Evolutionary conservation across 257 asterid species (phyloP).

Genomic region (Solanum lycopersicoides): DNA sequence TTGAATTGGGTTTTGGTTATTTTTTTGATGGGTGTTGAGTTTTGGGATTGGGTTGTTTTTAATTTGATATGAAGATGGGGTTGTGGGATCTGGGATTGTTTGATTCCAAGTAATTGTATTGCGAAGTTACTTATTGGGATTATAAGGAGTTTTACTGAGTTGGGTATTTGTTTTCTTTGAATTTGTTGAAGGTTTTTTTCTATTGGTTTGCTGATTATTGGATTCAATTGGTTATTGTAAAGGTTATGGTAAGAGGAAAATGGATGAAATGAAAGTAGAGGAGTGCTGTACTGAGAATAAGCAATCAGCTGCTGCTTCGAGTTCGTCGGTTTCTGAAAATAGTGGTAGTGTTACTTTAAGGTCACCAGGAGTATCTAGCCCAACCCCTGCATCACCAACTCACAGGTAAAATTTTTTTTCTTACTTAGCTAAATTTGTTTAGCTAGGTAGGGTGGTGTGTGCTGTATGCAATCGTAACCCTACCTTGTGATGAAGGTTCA

Average conservation of each 20-base stretch:
- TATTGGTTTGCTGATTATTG: too few relatives aligned
- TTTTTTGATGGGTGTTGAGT: neutral
- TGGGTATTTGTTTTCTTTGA: neutral
- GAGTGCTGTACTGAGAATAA: slow-evolving; percentile 49
- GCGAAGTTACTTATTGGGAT: neutral
- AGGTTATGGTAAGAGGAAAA: slow-evolving; percentile 32
- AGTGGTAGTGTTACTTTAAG: slow-evolving; percentile 48
- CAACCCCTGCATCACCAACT: slow-evolving; percentile 58
- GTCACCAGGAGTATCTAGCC: slow-evolving; percentile 70
- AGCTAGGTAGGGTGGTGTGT: neutral
- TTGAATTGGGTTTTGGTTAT: neutral
- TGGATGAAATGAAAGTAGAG: slow-evolving; percentile 59
- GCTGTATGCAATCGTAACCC: neutral
- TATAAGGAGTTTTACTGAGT: slow-evolving; percentile 2
- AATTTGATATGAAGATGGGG: slow-evolving; percentile 14
- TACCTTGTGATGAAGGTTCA: neutral
- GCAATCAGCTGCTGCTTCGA: slow-evolving; percentile 61
- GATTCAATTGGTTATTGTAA: slow-evolving; percentile 12
- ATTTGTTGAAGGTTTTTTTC: neutral
- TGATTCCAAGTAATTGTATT: slow-evolving; percentile 10
- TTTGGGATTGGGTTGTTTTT: slow-evolving; percentile 6
- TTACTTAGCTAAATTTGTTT: neutral
- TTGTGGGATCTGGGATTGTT: slow-evolving; percentile 42
- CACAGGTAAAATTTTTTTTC: slow-evolving; percentile 44
- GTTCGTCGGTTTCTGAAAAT: slow-evolving; percentile 87